Conservation (phyloP, 1,284 basidiomycete genomes). For the Moesziomyces sp. region DNA sequence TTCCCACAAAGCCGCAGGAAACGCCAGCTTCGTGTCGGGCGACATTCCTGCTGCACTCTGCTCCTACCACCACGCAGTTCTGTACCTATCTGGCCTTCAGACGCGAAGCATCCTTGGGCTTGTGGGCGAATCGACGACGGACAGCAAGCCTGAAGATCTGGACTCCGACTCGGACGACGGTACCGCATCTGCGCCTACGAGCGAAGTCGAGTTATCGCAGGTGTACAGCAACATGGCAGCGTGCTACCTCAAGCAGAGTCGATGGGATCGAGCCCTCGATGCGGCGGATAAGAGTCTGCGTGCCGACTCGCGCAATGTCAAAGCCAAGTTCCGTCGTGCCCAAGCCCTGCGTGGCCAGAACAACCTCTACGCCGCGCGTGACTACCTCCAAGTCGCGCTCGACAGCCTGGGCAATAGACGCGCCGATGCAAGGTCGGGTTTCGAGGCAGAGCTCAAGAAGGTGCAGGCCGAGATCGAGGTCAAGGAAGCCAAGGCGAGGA, state of each 20-base stretch:
- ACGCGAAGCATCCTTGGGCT: constrained; percentile 17
- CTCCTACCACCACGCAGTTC: constrained; percentile 24
- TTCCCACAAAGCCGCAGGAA: constrained; percentile 22
- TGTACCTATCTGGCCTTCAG: constrained; percentile 24
- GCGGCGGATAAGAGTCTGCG: constrained; percentile 25
- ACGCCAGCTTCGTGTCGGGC: constrained; percentile 8
- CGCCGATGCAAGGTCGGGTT: constrained; percentile 3
- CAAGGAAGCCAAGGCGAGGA: constrained; percentile 16
- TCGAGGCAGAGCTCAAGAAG: constrained; percentile 15
- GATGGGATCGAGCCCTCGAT: constrained; percentile 12
- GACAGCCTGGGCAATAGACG: neutral
- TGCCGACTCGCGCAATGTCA: constrained; percentile 20
- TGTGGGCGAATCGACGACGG: constrained; percentile 10
- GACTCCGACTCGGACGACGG: constrained; percentile 2
- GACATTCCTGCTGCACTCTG: constrained; percentile 21
- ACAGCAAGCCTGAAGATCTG: constrained; percentile 20
- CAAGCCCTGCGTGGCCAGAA: constrained; percentile 15
- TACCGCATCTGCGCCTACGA: neutral
- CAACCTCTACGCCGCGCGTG: constrained; percentile 17
- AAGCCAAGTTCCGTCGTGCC: constrained; percentile 28
- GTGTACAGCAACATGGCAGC: constrained; percentile 38
- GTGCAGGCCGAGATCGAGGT: constrained; percentile 16
- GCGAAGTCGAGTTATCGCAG: constrained; percentile 16
- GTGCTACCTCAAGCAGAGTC: constrained; percentile 28
- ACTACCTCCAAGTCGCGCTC: neutral